phyloP scores from a whole-genome alignment of 2,329 filamentous ascomycete species.

The Ceratocystis ficicola region DNA sequence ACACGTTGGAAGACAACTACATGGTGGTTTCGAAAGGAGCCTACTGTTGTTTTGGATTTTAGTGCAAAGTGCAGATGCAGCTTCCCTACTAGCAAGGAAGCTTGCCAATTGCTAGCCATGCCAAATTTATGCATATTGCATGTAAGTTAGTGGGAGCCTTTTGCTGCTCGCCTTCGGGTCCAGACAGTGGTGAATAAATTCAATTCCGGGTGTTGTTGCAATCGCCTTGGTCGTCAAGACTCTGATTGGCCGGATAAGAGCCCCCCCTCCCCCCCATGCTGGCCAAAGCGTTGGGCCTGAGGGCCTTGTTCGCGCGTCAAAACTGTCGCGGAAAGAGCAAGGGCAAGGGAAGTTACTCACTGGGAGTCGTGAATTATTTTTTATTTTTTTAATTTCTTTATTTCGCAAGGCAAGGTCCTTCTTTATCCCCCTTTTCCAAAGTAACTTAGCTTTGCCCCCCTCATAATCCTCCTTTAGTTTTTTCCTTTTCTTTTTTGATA shows the following conservation, averaged over 20 bases:
- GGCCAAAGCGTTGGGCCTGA: slow-evolving; percentile 15
- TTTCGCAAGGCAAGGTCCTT: background rate
- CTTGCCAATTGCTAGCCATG: too few species aligned
- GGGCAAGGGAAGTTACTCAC: background rate
- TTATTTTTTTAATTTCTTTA: slow-evolving; percentile 6
- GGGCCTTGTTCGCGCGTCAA: slow-evolving; percentile 18
- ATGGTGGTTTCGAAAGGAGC: too few species aligned
- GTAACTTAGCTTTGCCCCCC: background rate
- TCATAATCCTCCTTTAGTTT: background rate
- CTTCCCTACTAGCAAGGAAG: too few species aligned
- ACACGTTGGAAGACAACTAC: too few species aligned
- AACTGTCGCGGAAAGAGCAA: slow-evolving; percentile 22
- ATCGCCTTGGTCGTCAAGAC: too few species aligned
- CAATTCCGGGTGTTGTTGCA: too few species aligned
- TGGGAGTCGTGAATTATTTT: background rate
- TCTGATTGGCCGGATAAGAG: slow-evolving; percentile 2
- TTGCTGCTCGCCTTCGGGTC: too few species aligned
- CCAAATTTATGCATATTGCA: too few species aligned
- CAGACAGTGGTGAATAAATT: too few species aligned
- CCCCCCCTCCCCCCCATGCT: background rate
- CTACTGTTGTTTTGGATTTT: too few species aligned
- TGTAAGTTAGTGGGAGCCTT: too few species aligned
- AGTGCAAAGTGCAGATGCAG: too few species aligned
- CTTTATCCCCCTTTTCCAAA: slow-evolving; percentile 5
- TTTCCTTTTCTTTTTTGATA: background rate